A percentile compares a stretch with the other conserved stretches of the same genome.
These are phyloP conservation scores for Penicillium longicatenatum DNA, from an alignment of 495 filamentous ascomycete genomes.

Conservation along the genomic window DNA sequence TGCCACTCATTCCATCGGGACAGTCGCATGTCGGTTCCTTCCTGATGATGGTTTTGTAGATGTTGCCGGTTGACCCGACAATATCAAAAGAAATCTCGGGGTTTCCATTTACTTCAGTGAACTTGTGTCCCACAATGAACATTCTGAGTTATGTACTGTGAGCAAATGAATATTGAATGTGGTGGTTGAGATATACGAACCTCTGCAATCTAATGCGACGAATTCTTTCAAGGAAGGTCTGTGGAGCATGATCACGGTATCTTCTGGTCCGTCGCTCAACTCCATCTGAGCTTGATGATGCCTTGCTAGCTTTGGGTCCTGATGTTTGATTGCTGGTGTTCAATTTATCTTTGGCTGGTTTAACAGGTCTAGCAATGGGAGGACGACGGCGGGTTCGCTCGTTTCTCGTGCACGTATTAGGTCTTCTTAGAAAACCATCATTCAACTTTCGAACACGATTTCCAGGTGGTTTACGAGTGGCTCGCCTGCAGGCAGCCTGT, in stretches of 20 bases:
- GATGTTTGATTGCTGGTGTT: background rate
- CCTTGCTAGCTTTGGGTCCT: background rate
- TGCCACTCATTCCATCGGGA: slow-evolving; percentile 59
- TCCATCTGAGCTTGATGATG: background rate
- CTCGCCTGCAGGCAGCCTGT: too few species aligned
- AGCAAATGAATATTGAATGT: background rate
- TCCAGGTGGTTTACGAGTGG: background rate
- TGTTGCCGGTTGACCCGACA: slow-evolving; percentile 73
- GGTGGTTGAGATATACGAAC: background rate
- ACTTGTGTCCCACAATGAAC: slow-evolving; percentile 55
- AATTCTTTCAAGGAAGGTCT: slow-evolving; percentile 41
- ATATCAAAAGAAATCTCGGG: slow-evolving; percentile 64
- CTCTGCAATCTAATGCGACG: slow-evolving; percentile 33
- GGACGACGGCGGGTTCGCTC: background rate
- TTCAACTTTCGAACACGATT: background rate
- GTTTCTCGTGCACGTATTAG: background rate
- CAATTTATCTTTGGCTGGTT: background rate
- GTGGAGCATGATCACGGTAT: slow-evolving; percentile 42
- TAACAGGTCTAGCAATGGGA: background rate
- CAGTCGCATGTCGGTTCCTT: slow-evolving; percentile 66
- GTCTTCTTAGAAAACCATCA: background rate
- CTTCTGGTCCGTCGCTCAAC: slow-evolving; percentile 42
- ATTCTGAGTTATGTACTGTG: slow-evolving; percentile 41
- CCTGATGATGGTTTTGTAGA: slow-evolving; percentile 64
- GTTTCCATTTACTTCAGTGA: slow-evolving; percentile 32